phyloP scores from a whole-genome alignment of 441 rosid species.

The Gossypium schwendimanii region DNA sequence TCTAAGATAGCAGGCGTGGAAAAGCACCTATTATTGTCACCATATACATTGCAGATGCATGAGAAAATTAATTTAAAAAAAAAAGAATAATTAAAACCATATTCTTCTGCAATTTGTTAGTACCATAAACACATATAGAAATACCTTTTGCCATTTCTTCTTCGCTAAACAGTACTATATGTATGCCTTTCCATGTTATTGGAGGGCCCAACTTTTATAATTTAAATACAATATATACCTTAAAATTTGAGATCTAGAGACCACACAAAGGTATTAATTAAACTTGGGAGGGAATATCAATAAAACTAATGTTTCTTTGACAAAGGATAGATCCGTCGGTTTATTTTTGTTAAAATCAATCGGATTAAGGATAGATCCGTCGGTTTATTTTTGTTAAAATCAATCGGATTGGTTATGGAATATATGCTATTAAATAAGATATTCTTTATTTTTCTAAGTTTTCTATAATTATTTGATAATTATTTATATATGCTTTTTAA shows the following conservation, averaged over 20 bases:
- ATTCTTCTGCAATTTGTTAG: slow-evolving; percentile 2
- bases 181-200: neutral
- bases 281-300: neutral
- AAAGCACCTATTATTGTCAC: neutral
- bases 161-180: too few relatives aligned
- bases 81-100: neutral
- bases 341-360: neutral
- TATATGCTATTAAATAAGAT: neutral
- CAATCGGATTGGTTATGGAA: neutral
- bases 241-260: neutral
- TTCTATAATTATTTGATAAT: neutral
- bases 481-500: neutral
- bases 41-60: neutral
- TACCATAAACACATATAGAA: neutral
- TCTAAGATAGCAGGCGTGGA: slow-evolving; percentile 13
- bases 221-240: neutral
- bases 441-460: neutral
- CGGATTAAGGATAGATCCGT: neutral
- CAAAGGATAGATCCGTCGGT: neutral
- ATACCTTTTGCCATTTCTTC: neutral
- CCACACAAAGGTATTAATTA: neutral
- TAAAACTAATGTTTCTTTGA: neutral
- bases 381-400: neutral
- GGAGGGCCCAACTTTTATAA: slow-evolving; percentile 4
- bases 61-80: neutral